These are phyloP conservation scores for Microdochium nivale DNA, from an alignment of 2,329 filamentous ascomycete species.

Conservation along the genomic window DNA sequence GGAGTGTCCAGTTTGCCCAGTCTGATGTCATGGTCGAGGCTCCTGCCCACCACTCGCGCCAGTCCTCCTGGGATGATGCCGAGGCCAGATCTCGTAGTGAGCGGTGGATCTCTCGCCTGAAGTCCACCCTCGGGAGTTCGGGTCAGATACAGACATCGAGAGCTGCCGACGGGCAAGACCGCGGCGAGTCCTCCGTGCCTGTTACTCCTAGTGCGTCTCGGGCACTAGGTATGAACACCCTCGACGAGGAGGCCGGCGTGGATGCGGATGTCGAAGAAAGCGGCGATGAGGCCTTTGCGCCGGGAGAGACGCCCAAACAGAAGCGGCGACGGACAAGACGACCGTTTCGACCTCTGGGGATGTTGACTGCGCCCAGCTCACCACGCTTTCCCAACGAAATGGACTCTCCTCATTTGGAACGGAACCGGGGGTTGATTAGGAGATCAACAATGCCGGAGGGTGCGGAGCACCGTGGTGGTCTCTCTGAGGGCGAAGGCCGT, in stretches of 20 bases:
- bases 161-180: constrained; percentile 25
- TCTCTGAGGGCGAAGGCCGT: constrained; percentile 70
- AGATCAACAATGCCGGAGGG: constrained; percentile 58
- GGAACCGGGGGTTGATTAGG: constrained; percentile 49
- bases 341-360: constrained; percentile 41
- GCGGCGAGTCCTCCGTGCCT: constrained; percentile 26
- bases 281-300: constrained; percentile 56
- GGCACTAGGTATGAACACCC: constrained; percentile 38
- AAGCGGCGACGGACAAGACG: constrained; percentile 56
- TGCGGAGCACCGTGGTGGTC: constrained; percentile 48
- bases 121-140: constrained; percentile 54
- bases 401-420: constrained; percentile 31
- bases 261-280: constrained; percentile 83
- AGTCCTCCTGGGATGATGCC: constrained; percentile 59
- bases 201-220: constrained; percentile 40
- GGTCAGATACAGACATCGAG: constrained; percentile 37
- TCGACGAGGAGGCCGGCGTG: constrained; percentile 50
- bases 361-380: constrained; percentile 60
- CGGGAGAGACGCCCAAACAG: constrained; percentile 41
- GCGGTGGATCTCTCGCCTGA: constrained; percentile 71
- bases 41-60: constrained; percentile 43
- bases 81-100: constrained; percentile 54
- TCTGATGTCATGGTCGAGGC: constrained; percentile 40
- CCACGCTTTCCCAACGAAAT: constrained; percentile 34
- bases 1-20: constrained; percentile 70